Evolutionary conservation across 257 asterid species (phyloP).

Genomic region (Cruciata laevipes): DNA sequence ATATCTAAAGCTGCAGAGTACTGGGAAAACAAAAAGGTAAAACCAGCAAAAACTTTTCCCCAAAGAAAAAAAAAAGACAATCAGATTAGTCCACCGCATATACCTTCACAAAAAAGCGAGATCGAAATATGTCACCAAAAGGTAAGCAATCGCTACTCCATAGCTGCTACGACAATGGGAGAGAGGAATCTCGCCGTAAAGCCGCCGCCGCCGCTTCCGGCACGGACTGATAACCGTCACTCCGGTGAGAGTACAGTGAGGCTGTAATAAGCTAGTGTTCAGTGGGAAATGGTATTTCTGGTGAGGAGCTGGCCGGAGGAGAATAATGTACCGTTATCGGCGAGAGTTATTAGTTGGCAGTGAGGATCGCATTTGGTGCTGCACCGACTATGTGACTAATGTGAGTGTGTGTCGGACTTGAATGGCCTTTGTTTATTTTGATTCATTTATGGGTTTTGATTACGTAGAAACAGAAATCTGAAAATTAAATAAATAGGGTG

Average conservation of each 20-base stretch:
- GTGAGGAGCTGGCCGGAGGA: conserved; percentile 8
- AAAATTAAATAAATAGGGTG: conserved; percentile 3
- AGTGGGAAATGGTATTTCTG: conserved; percentile 3
- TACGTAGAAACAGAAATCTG: conserved; percentile 32
- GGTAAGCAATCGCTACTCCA: conserved; percentile 15
- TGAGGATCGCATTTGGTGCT: conserved; percentile 18
- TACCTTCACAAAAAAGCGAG: conserved; percentile 47
- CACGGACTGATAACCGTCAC: background rate
- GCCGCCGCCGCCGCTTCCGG: background rate
- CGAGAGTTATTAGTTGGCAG: conserved; percentile 3
- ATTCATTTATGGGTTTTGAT: conserved; percentile 51
- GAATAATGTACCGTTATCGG: background rate
- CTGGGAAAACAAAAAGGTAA: conserved; percentile 21
- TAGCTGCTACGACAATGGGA: background rate
- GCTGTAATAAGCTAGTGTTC: background rate
- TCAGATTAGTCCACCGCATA: conserved; percentile 24
- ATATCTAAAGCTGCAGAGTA: conserved; percentile 15
- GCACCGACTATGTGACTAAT: conserved; percentile 49
- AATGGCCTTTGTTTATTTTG: conserved; percentile 48
- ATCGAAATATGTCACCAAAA: conserved; percentile 37
- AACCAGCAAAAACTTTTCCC: conserved; percentile 8
- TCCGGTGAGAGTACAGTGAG: background rate
- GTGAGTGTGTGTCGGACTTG: conserved; percentile 51
- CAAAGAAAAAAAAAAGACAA: conserved; percentile 5
- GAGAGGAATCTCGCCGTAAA: background rate